These are phyloP conservation scores for Grigorovia transvaalensis DNA, from an alignment of 805 yeast species.

Conservation along the genomic window DNA sequence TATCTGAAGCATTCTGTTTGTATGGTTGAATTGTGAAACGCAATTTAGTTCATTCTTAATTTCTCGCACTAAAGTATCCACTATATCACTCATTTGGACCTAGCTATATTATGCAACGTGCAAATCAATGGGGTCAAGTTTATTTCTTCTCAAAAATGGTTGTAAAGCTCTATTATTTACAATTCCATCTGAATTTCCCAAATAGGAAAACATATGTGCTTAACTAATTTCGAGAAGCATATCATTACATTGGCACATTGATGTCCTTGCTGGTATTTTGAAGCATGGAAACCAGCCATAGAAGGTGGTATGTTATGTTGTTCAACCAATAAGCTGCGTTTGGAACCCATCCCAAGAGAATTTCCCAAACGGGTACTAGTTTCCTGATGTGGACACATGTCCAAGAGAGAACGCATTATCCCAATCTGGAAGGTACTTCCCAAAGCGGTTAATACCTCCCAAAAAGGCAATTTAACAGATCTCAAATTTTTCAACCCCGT, in stretches of 20 bases:
- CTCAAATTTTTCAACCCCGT: not conserved
- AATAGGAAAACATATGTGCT: not conserved
- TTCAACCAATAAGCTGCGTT: not conserved
- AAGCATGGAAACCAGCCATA: not conserved
- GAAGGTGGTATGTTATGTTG: not conserved
- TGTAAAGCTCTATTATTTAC: not conserved
- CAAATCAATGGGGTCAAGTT: not conserved
- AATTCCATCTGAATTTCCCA: not conserved
- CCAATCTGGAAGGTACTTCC: not conserved
- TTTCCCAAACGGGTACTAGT: not conserved
- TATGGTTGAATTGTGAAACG: not conserved
- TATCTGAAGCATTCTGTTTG: constrained; percentile 8
- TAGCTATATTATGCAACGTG: not conserved
- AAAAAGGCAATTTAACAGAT: not conserved
- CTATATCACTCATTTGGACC: not conserved
- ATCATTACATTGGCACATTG: not conserved
- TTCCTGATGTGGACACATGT: not conserved
- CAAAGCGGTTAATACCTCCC: not conserved
- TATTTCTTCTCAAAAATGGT: not conserved
- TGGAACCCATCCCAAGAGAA: not conserved
- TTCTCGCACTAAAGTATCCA: constrained; percentile 23
- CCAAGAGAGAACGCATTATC: not conserved
- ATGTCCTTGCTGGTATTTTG: not conserved
- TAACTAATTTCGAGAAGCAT: not conserved
- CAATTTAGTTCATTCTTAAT: constrained; percentile 6